Conservation (phyloP, 176 grass and related monocot species). For the Typha latifolia region DNA sequence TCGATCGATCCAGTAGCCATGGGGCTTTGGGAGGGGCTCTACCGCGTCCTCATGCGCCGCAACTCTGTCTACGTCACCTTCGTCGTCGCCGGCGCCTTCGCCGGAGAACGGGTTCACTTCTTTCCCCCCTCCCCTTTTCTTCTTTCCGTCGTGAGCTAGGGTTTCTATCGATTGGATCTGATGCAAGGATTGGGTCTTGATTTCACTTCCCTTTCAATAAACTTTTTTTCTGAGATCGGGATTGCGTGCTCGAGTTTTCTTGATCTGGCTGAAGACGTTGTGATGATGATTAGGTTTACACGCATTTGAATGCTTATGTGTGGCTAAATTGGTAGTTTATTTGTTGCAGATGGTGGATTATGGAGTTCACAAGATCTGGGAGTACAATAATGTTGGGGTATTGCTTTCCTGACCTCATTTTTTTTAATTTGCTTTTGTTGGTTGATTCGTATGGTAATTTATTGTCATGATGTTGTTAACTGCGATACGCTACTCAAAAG, state of each 20-base stretch:
- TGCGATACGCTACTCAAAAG: no score
- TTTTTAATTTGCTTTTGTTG: neutral
- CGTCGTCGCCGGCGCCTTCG: conserved; percentile 76
- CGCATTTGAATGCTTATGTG: neutral
- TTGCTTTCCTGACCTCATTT: neutral
- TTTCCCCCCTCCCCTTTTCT: neutral
- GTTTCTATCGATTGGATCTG: neutral
- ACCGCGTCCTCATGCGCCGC: conserved; percentile 76
- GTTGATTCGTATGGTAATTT: no score
- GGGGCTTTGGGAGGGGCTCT: conserved; percentile 48
- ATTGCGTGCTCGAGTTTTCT: no score
- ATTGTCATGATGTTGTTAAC: no score
- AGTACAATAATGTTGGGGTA: conserved; percentile 74
- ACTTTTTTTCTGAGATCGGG: no score
- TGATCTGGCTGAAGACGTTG: no score
- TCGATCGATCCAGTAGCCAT: neutral
- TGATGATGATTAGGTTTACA: neutral
- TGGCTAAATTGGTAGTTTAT: neutral
- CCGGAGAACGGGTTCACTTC: conserved; percentile 55
- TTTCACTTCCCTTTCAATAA: neutral
- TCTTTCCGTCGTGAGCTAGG: neutral
- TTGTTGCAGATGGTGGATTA: conserved; percentile 62
- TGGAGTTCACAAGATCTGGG: conserved; percentile 67
- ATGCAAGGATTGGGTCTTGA: neutral
- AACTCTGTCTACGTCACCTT: conserved; percentile 92